Percentiles rank a stretch among this genome's conserved stretches.
Evolutionary conservation across 164 flowering plant genomes (phyloP).

Genomic region (Aristolochia fimbriata): DNA sequence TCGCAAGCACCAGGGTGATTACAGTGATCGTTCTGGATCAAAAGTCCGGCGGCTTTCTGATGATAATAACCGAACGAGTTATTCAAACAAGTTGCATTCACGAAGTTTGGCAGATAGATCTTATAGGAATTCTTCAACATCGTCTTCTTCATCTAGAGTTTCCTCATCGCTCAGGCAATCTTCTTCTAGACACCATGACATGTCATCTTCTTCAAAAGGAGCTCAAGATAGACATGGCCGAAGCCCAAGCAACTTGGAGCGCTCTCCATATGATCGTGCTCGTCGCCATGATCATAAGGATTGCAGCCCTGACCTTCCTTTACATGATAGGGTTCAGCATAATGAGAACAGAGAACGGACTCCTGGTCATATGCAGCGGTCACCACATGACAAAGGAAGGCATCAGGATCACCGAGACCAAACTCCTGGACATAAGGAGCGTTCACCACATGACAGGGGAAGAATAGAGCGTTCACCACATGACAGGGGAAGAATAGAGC

Average conservation of each 20-base stretch:
- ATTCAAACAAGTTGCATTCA: conserved; percentile 39
- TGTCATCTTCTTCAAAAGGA: conserved; percentile 32
- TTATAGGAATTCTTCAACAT: conserved; percentile 35
- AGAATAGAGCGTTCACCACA: conserved; percentile 15
- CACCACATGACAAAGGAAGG: conserved; percentile 25
- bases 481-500: neutral
- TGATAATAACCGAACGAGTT: conserved; percentile 30
- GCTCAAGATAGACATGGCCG: conserved; percentile 48
- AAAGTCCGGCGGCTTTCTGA: conserved; percentile 64
- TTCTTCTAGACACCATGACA: conserved; percentile 48
- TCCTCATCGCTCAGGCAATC: conserved; percentile 39
- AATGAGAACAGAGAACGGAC: conserved; percentile 3
- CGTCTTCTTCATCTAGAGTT: conserved; percentile 35
- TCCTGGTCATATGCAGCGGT: conserved; percentile 15
- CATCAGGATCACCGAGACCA: conserved; percentile 12
- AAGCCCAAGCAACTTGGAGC: conserved; percentile 52
- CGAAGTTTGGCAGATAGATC: conserved; percentile 46
- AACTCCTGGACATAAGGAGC: conserved; percentile 12
- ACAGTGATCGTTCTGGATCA: conserved; percentile 34
- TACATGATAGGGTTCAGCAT: neutral
- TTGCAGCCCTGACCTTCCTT: conserved; percentile 19
- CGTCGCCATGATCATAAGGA: conserved; percentile 41
- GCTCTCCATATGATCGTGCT: conserved; percentile 47
- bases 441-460: conserved; percentile 15
- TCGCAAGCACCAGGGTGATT: conserved; percentile 47